Evolutionary conservation across 2,329 filamentous ascomycete genomes (phyloP).

Genomic region (Talaromyces sp.): DNA sequence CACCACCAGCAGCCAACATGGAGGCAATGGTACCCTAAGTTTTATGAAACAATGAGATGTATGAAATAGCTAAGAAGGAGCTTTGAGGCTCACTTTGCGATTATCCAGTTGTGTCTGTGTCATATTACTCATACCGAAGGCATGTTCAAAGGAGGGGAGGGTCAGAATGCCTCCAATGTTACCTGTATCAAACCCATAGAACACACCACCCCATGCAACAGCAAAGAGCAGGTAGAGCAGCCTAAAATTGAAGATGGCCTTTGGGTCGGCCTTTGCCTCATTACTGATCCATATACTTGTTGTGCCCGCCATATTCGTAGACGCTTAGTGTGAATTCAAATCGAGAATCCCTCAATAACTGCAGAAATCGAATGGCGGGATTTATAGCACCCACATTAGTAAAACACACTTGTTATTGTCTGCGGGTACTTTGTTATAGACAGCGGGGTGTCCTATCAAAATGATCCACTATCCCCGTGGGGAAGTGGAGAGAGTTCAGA

Average conservation of each 20-base stretch:
- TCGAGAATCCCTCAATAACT: background rate
- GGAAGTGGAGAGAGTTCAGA: slow-evolving; percentile 17
- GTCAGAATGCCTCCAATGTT: slow-evolving; percentile 46
- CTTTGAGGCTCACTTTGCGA: slow-evolving; percentile 15
- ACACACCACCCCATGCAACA: slow-evolving; percentile 42
- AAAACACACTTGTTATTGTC: background rate
- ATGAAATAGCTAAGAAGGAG: background rate
- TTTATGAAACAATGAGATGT: background rate
- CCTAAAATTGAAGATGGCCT: slow-evolving; percentile 41
- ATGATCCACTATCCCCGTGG: slow-evolving; percentile 15
- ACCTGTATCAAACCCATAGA: slow-evolving; percentile 46
- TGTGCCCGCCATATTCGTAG: slow-evolving; percentile 39
- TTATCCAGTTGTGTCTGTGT: slow-evolving; percentile 32
- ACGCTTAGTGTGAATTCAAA: background rate
- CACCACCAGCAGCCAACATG: slow-evolving; percentile 40
- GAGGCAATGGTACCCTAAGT: slow-evolving; percentile 19
- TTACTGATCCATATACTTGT: slow-evolving; percentile 43
- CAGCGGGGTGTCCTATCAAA: background rate
- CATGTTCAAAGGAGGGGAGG: slow-evolving; percentile 38
- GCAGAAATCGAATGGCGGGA: background rate
- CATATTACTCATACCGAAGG: slow-evolving; percentile 39
- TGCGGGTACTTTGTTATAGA: too few species aligned
- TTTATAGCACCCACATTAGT: background rate
- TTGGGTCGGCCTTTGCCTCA: slow-evolving; percentile 41
- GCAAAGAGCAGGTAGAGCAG: slow-evolving; percentile 38